Evolutionary conservation across 2,329 filamentous ascomycete genomes (phyloP).

Genomic region (Pseudogymnoascus sp.): DNA sequence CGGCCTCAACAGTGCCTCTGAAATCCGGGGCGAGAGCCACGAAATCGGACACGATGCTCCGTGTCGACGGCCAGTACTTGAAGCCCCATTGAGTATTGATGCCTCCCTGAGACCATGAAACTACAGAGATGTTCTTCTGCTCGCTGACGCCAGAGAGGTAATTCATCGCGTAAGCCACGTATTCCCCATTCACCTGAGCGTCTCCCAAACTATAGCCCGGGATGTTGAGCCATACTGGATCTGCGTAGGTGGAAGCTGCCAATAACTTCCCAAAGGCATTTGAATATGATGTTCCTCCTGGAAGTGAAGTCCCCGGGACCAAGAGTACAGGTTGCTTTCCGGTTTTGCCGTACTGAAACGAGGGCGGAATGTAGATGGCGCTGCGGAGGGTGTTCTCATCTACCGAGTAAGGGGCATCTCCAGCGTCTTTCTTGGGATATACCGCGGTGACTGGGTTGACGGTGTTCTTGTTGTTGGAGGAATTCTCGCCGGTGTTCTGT

Average conservation of each 20-base stretch:
- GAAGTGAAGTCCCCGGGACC: constrained; percentile 44
- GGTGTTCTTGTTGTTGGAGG: constrained; percentile 12
- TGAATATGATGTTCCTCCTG: constrained; percentile 31
- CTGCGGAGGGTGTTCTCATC: constrained; percentile 38
- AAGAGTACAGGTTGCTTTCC: constrained; percentile 40
- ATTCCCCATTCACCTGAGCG: constrained; percentile 44
- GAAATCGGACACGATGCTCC: constrained; percentile 38
- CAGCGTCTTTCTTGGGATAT: constrained; percentile 30
- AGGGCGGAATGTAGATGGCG: constrained; percentile 44
- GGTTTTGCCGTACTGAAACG: constrained; percentile 37
- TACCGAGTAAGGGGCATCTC: constrained; percentile 42
- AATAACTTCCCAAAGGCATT: constrained; percentile 43
- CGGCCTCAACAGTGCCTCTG: constrained; percentile 36
- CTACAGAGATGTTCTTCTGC: constrained; percentile 33
- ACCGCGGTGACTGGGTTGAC: constrained; percentile 18
- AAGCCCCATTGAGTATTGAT: constrained; percentile 48
- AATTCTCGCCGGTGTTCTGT: constrained; percentile 12
- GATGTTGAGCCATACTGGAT: constrained; percentile 49
- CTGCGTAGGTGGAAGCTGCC: constrained; percentile 32
- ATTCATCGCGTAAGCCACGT: constrained; percentile 50
- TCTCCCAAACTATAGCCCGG: constrained; percentile 40
- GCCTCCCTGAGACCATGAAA: constrained; percentile 50
- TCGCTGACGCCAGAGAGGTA: constrained; percentile 39
- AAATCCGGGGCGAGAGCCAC: constrained; percentile 47
- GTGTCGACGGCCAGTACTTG: constrained; percentile 48